Evolutionary conservation across 306 rosid genomes (phyloP), one percentile per base, ranked within the genome.

Genomic region (Vachellia collinsii): DNA sequence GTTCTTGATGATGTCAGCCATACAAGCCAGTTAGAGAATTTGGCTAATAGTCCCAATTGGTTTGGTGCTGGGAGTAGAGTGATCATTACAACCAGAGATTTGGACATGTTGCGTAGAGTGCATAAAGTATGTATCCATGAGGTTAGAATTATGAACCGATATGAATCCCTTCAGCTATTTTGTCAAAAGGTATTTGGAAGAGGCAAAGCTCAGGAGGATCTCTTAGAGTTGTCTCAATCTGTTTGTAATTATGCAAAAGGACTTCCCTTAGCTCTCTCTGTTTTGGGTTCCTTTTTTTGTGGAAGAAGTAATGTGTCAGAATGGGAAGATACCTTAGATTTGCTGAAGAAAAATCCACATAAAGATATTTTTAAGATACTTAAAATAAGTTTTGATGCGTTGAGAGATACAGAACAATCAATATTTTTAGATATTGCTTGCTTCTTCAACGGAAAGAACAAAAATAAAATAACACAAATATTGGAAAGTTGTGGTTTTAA

Each of bases 391-490:
- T 64, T 34, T 16, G 70, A 64, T 36, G 70, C 38, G 3, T 64
- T 64, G 36, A n/a, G 7, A 1, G 1, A 34, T 5, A n/a, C 19
- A 13, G 70, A 64, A 36, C 38, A 64, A n/a, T 34, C 70, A 34
- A 64, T 64, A 34, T 34, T 64, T 36, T 8, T 36, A 13, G 70
- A 64, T 64, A 36, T 36, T 64, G 70, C 68, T 29, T 64, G 70
- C 1, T 64, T 64, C 16, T 64, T 64, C 5, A 64, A 7, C 0
- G 43, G 70, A 1, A 14, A 11, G 70, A 7, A 2, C 10, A 64
- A 64, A 36, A 4, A 64, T 16, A 5, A 14, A 14, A n/a, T 64
- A 13, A 36, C 44, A 4, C 42, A 14, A 64, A 64, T 64, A 36
- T 64, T 64, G 22, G 16, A 36, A 34, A 64, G 3, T 64, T 64